These are phyloP conservation scores for Nectriaceae sp. DNA, from an alignment of 2,329 filamentous ascomycete species.

Conservation along the genomic window DNA sequence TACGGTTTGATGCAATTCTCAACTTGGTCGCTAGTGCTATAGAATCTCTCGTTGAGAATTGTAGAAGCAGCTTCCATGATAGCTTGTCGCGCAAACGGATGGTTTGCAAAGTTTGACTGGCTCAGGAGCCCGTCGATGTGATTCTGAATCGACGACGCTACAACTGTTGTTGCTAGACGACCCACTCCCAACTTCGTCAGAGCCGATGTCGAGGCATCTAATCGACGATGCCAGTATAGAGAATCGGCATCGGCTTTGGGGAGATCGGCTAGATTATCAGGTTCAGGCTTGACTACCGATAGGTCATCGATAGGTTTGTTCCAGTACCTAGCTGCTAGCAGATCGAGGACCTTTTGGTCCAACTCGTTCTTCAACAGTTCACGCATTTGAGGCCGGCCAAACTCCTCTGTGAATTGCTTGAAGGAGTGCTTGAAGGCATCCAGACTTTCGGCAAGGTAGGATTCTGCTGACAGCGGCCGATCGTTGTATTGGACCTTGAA, in stretches of 20 bases:
- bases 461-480: slow-evolving; percentile 89
- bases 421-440: slow-evolving; percentile 98
- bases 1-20: slow-evolving; percentile 99
- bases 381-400: slow-evolving; percentile 86
- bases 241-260: slow-evolving; percentile 85
- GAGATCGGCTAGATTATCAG: slow-evolving; percentile 73
- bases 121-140: slow-evolving; percentile 79
- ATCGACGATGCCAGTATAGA: slow-evolving; percentile 88
- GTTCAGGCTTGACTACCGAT: slow-evolving; percentile 63
- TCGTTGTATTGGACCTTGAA: slow-evolving; percentile 99
- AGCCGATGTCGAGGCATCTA: slow-evolving; percentile 87
- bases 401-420: slow-evolving; percentile 87
- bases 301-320: slow-evolving; percentile 92
- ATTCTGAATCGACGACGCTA: slow-evolving; percentile 82
- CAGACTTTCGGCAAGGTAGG: slow-evolving; percentile 91
- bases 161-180: slow-evolving; percentile 86
- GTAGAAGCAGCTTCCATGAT: slow-evolving; percentile 88
- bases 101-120: slow-evolving; percentile 81
- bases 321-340: slow-evolving; percentile 94
- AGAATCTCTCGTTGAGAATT: slow-evolving; percentile 92
- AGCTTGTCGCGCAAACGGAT: slow-evolving; percentile 90
- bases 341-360: slow-evolving; percentile 91
- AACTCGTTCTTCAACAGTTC: slow-evolving; percentile 88
- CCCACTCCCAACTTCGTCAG: slow-evolving; percentile 95
- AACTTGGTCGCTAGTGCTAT: slow-evolving; percentile 95